phyloP scores from a whole-genome alignment of 2,329 filamentous ascomycete species.

The Lasiodiplodia gonubiensis region DNA sequence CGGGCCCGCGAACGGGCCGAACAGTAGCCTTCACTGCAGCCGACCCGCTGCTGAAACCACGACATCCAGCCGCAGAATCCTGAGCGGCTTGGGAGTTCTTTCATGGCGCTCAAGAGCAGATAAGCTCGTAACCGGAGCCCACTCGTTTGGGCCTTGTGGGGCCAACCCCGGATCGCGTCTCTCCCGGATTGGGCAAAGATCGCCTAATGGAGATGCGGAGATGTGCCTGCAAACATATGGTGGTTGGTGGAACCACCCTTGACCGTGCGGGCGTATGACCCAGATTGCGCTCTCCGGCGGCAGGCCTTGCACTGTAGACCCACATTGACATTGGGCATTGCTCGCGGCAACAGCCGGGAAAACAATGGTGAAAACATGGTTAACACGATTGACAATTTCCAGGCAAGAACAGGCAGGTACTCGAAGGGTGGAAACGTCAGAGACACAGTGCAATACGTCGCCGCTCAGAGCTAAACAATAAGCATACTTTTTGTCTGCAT shows the following conservation, averaged over 20 bases:
- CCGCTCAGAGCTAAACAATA: background rate
- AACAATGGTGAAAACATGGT: background rate
- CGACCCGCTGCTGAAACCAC: constrained; percentile 2
- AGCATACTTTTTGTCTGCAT: constrained; percentile 4
- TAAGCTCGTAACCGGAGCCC: constrained; percentile 7
- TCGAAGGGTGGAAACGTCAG: background rate
- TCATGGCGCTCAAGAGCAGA: constrained; percentile 11
- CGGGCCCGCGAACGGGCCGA: background rate
- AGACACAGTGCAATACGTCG: background rate
- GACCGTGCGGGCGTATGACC: background rate
- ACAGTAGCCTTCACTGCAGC: background rate
- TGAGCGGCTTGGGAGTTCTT: background rate
- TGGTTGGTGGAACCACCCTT: constrained; percentile 2
- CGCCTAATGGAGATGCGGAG: constrained; percentile 4
- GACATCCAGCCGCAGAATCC: background rate
- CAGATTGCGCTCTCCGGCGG: background rate
- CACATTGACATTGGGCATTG: background rate
- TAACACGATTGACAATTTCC: background rate
- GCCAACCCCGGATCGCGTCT: background rate
- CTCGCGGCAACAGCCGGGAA: background rate
- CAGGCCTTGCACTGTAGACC: background rate
- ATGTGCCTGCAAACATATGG: constrained; percentile 3
- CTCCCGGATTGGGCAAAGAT: background rate
- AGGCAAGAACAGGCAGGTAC: background rate
- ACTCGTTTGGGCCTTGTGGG: constrained; percentile 1